phyloP scores from a whole-genome alignment of 2,329 filamentous ascomycete genomes.

The Lachnellula occidentalis region DNA sequence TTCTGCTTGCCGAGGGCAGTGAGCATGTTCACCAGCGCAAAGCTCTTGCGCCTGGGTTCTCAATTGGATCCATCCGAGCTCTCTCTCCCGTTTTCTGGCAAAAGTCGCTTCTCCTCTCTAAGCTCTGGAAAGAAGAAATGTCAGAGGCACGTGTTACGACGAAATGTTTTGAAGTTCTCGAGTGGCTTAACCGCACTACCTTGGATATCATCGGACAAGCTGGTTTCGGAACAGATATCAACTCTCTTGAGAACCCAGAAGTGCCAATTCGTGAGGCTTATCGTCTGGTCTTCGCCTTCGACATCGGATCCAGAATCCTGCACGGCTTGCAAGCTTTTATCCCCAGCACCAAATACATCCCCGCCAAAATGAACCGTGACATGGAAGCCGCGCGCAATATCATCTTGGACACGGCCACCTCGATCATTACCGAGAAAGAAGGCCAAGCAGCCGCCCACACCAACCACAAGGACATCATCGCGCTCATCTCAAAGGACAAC shows the following conservation, averaged over 20 bases:
- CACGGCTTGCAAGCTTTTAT: conserved; percentile 41
- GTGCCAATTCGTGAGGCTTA: conserved; percentile 55
- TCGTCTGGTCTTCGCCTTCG: conserved; percentile 39
- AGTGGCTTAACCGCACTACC: conserved; percentile 60
- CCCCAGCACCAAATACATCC: conserved; percentile 46
- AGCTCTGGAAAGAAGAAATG: conserved; percentile 46
- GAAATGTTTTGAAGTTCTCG: conserved; percentile 27
- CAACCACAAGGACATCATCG: conserved; percentile 66
- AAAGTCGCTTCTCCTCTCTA: conserved; percentile 53
- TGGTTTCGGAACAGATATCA: conserved; percentile 65
- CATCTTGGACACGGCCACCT: conserved; percentile 49
- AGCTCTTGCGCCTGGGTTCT: conserved; percentile 72
- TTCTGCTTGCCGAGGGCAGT: conserved; percentile 72
- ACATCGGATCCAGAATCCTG: conserved; percentile 45
- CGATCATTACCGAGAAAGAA: conserved; percentile 63
- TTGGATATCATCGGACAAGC: conserved; percentile 71
- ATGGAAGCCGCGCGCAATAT: conserved; percentile 65
- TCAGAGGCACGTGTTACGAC: conserved; percentile 29
- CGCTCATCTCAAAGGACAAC: conserved; percentile 41
- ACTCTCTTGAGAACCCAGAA: conserved; percentile 55
- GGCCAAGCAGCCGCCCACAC: conserved; percentile 43
- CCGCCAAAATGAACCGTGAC: conserved; percentile 54
- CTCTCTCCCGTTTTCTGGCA: conserved; percentile 77
- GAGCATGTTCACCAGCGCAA: conserved; percentile 53
- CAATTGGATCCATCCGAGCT: conserved; percentile 75